Conservation (phyloP, 2,329 filamentous ascomycete genomes). For the Drechslera avenae region DNA sequence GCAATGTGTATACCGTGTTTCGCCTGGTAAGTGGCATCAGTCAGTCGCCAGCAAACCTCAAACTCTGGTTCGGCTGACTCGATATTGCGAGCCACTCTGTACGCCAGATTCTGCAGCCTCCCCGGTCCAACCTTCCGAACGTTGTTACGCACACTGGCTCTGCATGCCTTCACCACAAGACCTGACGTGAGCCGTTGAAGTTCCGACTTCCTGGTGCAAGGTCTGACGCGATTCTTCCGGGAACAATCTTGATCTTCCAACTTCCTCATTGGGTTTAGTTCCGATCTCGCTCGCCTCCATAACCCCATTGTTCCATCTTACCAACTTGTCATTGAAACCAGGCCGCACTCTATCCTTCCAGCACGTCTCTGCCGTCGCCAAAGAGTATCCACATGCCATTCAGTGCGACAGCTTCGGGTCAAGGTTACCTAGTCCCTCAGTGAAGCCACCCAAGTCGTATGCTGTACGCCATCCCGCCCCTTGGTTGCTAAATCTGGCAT, state of each 20-base stretch:
- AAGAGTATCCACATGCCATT: too few relatives aligned
- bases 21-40: background rate
- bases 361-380: background rate
- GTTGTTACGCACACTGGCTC: constrained; percentile 20
- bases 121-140: constrained; percentile 12
- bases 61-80: constrained; percentile 2
- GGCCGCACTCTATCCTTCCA: constrained; percentile 1
- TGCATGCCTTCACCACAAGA: background rate
- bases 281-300: background rate
- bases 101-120: constrained; percentile 13
- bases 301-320: background rate
- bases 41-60: background rate
- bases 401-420: too few relatives aligned
- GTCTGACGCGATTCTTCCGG: background rate
- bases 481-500: constrained; percentile 20
- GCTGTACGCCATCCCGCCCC: constrained; percentile 8
- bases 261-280: background rate
- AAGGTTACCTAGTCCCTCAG: background rate
- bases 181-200: background rate
- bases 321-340: constrained; percentile 17
- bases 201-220: background rate
- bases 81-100: constrained; percentile 3
- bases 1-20: constrained; percentile 12
- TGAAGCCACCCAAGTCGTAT: constrained; percentile 2
- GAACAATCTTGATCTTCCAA: too few relatives aligned